These are phyloP conservation scores for Zanthoxylum bungeanum DNA, from an alignment of 345 rosid genomes.

Conservation along the genomic window DNA sequence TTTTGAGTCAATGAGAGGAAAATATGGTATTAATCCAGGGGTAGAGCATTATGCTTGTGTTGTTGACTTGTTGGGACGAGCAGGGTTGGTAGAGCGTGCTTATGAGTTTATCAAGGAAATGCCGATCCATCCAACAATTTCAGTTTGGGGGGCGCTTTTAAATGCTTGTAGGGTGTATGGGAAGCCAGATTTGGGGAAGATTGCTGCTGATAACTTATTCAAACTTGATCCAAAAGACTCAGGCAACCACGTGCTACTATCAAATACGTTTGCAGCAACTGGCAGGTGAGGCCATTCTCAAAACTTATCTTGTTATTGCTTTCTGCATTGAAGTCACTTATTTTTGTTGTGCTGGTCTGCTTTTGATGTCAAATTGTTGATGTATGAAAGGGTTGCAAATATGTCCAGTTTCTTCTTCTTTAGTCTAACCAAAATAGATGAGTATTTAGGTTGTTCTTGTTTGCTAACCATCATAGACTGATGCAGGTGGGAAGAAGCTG, in stretches of 20 bases:
- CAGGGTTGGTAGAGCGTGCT: constrained; percentile 74
- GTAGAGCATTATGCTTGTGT: constrained; percentile 81
- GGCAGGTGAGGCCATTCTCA: constrained; percentile 49
- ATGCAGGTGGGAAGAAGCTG: constrained; percentile 83
- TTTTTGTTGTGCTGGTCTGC: neutral
- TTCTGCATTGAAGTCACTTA: neutral
- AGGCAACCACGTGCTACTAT: constrained; percentile 81
- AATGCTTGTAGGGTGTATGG: constrained; percentile 73
- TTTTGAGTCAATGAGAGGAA: constrained; percentile 60
- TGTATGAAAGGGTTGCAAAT: neutral
- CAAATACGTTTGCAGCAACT: constrained; percentile 70
- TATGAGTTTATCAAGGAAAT: constrained; percentile 55
- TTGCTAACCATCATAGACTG: neutral
- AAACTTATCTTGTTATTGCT: constrained; percentile 4
- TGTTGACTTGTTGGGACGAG: constrained; percentile 80
- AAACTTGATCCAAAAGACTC: constrained; percentile 78
- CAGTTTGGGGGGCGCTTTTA: constrained; percentile 90
- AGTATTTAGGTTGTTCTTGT: neutral
- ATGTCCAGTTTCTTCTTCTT: neutral
- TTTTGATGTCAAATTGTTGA: neutral
- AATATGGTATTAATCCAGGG: constrained; percentile 57
- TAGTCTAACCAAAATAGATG: neutral
- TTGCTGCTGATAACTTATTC: constrained; percentile 68
- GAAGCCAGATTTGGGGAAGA: constrained; percentile 56
- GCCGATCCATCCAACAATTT: constrained; percentile 64